Percentiles rank a stretch among this genome's conserved stretches.
phyloP scores from a whole-genome alignment of 2,329 filamentous ascomycete genomes.

The Fusarium camptoceras region DNA sequence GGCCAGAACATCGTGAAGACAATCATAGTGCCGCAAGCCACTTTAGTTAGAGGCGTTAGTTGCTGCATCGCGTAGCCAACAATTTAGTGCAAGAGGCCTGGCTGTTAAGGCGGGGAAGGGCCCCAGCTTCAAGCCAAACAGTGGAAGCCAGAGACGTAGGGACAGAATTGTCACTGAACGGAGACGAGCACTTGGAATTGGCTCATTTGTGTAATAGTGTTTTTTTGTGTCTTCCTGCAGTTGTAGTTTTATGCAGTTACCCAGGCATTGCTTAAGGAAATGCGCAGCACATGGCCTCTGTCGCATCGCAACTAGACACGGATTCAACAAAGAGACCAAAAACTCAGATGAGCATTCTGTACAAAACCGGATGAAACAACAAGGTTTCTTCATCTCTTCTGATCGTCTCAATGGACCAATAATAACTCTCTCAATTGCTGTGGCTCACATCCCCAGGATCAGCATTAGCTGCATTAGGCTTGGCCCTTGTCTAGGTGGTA shows the following conservation, averaged over 20 bases:
- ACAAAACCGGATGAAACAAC: neutral
- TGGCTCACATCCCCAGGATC: conserved; percentile 5
- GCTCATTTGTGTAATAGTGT: neutral
- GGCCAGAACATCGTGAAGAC: conserved; percentile 26
- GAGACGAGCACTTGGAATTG: neutral
- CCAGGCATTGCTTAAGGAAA: too few species aligned
- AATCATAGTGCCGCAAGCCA: conserved; percentile 23
- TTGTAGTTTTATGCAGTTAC: neutral
- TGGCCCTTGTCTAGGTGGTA: conserved; percentile 33
- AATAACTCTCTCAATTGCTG: conserved; percentile 8
- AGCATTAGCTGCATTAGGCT: conserved; percentile 44
- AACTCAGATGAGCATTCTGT: neutral
- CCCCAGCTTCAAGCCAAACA: neutral
- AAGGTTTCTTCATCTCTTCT: neutral
- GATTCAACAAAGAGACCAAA: neutral
- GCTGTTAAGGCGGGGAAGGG: conserved; percentile 3
- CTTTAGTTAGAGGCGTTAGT: conserved; percentile 11
- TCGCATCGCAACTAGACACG: neutral
- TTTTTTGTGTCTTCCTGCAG: neutral
- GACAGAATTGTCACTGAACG: conserved; percentile 13
- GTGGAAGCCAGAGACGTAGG: conserved; percentile 1
- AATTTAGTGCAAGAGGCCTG: neutral
- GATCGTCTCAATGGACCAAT: conserved; percentile 25
- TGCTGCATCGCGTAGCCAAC: conserved; percentile 18
- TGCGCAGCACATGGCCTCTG: neutral